Evolutionary conservation across 495 filamentous ascomycete species (phyloP), one percentile per base, ranked within the genome.

Genomic region (Margaritispora aquatica): DNA sequence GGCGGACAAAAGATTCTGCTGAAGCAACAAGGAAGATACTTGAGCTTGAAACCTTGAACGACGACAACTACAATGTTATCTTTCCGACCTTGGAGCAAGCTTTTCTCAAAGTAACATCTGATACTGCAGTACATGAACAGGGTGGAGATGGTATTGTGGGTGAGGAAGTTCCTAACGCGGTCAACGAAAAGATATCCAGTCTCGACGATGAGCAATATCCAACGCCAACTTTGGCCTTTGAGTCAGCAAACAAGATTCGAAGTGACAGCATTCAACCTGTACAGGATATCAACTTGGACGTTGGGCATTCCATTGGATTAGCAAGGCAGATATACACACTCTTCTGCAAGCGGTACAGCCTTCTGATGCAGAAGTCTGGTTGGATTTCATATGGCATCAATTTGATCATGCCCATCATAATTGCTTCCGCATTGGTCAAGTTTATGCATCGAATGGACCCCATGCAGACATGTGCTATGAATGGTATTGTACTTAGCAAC

Each of bases 311-410:
- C 0, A 63, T 62, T 57, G 63, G 63, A 19, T n/a, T 66, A 17
- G 23, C 44, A 0, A 54, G 60, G 36, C 63, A 66, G 51, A 26
- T 66, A 5, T 19, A 24, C 7, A 48, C 63, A 21, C 57, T 66
- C 11, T 66, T 57, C 36, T 38, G 47, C 5, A 66, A 66, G 23
- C 31, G 63, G 22, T 66, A 60, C 31, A 54, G 51, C 21, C 63
- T 66, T 19, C 53, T 66, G 1, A 38, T 41, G 1, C 63, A 66
- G 24, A 66, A 58, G 26, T 46, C 59, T 5, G 59, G 63, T 9
- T 66, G 63, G 63, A 66, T 66, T 17, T 56, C 59, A 1, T 66
- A 66, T 26, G 56, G 52, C 11, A 66, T 66, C 1, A 66, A 66
- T 50, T 10, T 66, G 10, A 44, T 51, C 8, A 66, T 66, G 54